phyloP scores from a whole-genome alignment of 768 basidiomycete species.

The Thelephora aurantiotincta region DNA sequence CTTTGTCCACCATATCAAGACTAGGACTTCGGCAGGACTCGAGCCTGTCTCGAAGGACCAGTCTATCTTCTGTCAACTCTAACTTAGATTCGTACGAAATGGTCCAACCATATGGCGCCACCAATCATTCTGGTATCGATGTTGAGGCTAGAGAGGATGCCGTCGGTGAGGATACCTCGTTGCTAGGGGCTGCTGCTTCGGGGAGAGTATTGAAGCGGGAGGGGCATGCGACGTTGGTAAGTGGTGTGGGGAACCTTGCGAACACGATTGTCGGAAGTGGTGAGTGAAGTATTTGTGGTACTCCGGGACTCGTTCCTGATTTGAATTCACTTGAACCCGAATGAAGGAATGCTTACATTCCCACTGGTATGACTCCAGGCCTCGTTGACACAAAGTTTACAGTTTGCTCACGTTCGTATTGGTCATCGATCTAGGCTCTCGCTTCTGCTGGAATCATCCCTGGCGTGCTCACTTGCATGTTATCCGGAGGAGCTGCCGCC shows the following conservation, averaged over 20 bases:
- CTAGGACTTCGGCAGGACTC: too few relatives aligned
- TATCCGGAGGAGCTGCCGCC: conserved; percentile 61
- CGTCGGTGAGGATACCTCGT: conserved; percentile 40
- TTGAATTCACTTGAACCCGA: conserved; percentile 1
- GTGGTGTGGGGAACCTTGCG: conserved; percentile 64
- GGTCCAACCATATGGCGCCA: conserved; percentile 58
- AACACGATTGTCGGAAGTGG: conserved; percentile 93
- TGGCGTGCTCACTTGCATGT: conserved; percentile 75
- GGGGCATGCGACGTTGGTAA: conserved; percentile 55
- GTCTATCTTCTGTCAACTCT: background rate
- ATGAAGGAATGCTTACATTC: conserved; percentile 75
- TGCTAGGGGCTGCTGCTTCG: conserved; percentile 34
- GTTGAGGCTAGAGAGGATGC: conserved; percentile 17
- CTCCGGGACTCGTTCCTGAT: background rate
- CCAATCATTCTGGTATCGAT: conserved; percentile 19
- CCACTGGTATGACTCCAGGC: conserved; percentile 42
- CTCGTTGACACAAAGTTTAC: background rate
- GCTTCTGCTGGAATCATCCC: conserved; percentile 84
- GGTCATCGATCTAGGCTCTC: too few relatives aligned
- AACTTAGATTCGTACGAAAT: conserved; percentile 34
- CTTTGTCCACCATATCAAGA: too few relatives aligned
- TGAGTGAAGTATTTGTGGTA: conserved; percentile 18
- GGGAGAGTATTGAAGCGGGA: conserved; percentile 24
- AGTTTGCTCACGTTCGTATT: background rate
- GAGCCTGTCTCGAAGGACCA: too few relatives aligned